Conservation (phyloP, 2,329 filamentous ascomycete species). For the Albifimbria verrucaria region DNA sequence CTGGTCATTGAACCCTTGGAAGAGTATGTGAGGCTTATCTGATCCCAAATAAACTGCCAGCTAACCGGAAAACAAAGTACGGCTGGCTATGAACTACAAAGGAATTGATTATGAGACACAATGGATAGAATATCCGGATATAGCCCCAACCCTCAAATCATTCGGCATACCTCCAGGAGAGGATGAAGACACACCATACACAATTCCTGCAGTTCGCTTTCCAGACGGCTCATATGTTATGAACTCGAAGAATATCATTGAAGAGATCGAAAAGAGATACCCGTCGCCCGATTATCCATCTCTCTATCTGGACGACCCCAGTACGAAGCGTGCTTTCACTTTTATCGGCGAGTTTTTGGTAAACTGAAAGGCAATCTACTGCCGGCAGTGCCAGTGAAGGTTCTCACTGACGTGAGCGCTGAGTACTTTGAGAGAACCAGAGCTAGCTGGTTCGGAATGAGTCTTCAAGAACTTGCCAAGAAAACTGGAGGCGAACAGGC, state of each 20-base stretch:
- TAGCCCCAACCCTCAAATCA: neutral
- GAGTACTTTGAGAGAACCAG: slow-evolving; percentile 1
- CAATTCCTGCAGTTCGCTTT: slow-evolving; percentile 46
- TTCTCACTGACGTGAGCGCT: neutral
- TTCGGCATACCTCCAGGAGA: neutral
- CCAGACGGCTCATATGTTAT: slow-evolving; percentile 54
- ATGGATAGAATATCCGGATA: neutral
- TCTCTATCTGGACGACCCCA: neutral
- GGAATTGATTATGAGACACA: slow-evolving; percentile 1
- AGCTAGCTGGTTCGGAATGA: slow-evolving; percentile 1
- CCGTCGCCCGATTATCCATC: slow-evolving; percentile 28
- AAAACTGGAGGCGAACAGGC: neutral
- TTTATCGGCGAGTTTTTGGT: neutral
- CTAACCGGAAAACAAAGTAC: neutral
- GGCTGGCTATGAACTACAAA: neutral
- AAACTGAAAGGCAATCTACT: neutral
- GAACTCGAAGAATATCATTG: slow-evolving; percentile 57
- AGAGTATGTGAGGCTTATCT: neutral
- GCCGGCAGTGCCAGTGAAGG: neutral
- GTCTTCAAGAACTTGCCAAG: neutral
- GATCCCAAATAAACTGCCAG: neutral
- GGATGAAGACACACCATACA: neutral
- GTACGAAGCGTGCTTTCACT: neutral
- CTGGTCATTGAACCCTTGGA: slow-evolving; percentile 2
- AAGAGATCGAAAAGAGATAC: slow-evolving; percentile 52